phyloP scores from a whole-genome alignment of 2,329 filamentous ascomycete genomes.

The Didymella keratinophila region DNA sequence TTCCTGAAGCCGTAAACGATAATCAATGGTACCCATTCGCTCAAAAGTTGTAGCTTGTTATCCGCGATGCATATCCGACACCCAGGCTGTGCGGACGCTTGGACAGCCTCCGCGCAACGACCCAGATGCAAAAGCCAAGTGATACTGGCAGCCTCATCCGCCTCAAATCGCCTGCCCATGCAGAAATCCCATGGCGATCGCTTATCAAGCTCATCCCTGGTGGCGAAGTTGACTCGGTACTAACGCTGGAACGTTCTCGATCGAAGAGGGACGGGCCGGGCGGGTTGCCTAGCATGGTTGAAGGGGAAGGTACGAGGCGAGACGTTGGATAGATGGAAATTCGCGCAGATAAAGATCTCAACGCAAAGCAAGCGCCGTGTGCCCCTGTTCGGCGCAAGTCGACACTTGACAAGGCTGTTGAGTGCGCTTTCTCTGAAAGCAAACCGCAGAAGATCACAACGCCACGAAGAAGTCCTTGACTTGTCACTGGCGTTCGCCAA shows the following conservation, averaged over 20 bases:
- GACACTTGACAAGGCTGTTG: background rate
- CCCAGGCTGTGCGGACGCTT: background rate
- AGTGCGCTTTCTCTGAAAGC: background rate
- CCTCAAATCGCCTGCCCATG: background rate
- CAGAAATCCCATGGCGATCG: background rate
- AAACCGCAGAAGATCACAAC: background rate
- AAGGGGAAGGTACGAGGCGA: constrained; percentile 11
- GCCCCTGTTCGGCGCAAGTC: background rate
- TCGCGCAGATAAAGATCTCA: constrained; percentile 4
- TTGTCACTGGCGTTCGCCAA: background rate
- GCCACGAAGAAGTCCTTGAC: background rate
- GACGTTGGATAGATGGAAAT: background rate
- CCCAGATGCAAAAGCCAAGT: background rate
- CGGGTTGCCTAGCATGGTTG: constrained; percentile 15
- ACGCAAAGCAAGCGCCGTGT: background rate
- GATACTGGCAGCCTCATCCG: background rate
- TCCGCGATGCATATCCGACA: background rate
- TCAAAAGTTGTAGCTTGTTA: background rate
- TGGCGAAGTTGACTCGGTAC: background rate
- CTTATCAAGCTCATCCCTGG: background rate
- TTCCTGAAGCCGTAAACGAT: background rate
- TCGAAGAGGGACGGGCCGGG: constrained; percentile 15
- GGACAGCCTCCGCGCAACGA: background rate
- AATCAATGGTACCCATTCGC: background rate
- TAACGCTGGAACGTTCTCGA: constrained; percentile 10